Evolutionary conservation across 2,329 filamentous ascomycete genomes (phyloP).

Genomic region (Aureobasidium vineae): DNA sequence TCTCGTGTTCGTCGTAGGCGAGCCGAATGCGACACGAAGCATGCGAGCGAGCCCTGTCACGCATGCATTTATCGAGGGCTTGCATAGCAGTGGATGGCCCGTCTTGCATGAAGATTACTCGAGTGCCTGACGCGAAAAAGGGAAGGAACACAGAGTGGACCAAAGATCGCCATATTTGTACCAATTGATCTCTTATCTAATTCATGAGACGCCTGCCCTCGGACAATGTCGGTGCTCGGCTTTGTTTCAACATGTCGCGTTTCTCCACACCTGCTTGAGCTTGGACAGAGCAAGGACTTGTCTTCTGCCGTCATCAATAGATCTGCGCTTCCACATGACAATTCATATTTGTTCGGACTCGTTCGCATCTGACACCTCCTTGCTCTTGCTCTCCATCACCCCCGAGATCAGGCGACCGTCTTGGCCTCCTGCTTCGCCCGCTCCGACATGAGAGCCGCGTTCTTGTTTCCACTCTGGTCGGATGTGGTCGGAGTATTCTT

Average conservation of each 20-base stretch:
- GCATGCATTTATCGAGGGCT: neutral
- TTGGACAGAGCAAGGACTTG: neutral
- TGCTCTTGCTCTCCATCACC: too few relatives aligned
- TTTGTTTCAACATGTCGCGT: neutral
- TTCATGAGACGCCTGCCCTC: neutral
- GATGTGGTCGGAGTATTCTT: constrained; percentile 17
- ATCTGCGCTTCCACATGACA: neutral
- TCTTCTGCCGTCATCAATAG: neutral
- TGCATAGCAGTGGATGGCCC: neutral
- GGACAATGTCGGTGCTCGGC: constrained; percentile 11
- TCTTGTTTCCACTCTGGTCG: constrained; percentile 18
- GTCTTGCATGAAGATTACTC: neutral
- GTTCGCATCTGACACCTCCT: too few relatives aligned
- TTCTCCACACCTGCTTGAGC: neutral
- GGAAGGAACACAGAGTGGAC: neutral
- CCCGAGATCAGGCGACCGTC: neutral
- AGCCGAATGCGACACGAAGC: constrained; percentile 1
- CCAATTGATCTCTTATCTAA: constrained; percentile 6
- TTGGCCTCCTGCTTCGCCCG: constrained; percentile 11
- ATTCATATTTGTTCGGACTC: too few relatives aligned
- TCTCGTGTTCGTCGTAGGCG: neutral
- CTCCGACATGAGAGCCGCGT: constrained; percentile 7
- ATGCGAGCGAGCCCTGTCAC: constrained; percentile 7
- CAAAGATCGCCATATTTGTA: neutral
- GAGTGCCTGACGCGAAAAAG: neutral